Evolutionary conservation across 768 basidiomycete species (phyloP), one percentile per base, ranked within the genome.

Genomic region (Suillus fuscotomentosus): DNA sequence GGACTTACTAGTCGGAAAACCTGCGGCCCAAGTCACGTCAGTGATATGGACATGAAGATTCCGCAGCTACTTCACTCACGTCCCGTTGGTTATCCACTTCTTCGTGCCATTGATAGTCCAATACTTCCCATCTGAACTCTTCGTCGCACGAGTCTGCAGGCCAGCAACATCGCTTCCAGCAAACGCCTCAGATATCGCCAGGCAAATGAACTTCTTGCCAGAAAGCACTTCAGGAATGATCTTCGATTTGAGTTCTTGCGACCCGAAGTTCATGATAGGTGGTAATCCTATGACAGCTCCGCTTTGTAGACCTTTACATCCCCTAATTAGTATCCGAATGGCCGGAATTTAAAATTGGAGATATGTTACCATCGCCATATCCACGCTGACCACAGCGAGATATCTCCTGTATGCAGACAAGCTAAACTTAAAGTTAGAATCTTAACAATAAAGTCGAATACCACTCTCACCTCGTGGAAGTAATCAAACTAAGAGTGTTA

Each of bases 131-230:
- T 95, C 93, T 61, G 87, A 87, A 15, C 84, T 89, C 75, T 93
- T 91, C 50, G 82, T 85, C 9, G 94, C 95, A 3, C 85, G 87
- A 4, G 93, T 94, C 71, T 86, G 82, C 63, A 96, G 75, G 20
- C 93, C 91, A 75, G 84, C 81, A 10, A 97, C 94, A 73, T 96
- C 94, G 68, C 87, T 89, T 47, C 90, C 94, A 11, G 93, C 94
- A 63, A 91, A 91, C 3, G 94, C 93, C 76, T 97, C 95, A 13
- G 90, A 90, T 67, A 97, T 92, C 50, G 94, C 95, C 39, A 97
- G 77, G 63, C 86, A 90, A 65, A 97, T 93, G 73, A 89, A 90
- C 79, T 93, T 94, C 78, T 89, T 90, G 45, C 89, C 91, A 42
- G 80, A 75, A 62, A 94, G 80, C 4, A 93, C 85, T 51, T 91